Base-by-base conservation (phyloP, 768 basidiomycete species). In the Neoboletus brunneissimus region DNA sequence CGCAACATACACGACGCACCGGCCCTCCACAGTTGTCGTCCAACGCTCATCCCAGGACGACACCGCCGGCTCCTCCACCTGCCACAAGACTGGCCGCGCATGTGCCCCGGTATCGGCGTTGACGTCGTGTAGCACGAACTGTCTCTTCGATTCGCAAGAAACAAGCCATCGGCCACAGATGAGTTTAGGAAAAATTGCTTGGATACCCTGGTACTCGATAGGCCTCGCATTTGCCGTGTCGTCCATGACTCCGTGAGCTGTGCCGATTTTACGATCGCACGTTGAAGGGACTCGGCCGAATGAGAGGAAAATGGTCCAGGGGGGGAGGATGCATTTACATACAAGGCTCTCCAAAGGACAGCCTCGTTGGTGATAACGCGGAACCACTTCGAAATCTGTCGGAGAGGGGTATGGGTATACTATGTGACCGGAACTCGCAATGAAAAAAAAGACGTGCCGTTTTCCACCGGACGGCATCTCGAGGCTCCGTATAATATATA, bases 131-230 rank as follows among this genome's bases (percentile, higher is more conserved):
- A 50, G 22, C 22, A 63, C 43, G 11, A 59, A 45, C 20, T 31
- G 27, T 12, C 22, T 12, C 0, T 0, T 0, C 4, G 3, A 3
- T 22, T 51, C 44, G 16, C 20, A 50, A 3, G 4, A 5, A 15
- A 56, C 4, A 6, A 60, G 1, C 53, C 59, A 61, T 9, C 51
- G 44, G 32, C 59, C 59, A 9, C 11, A 41, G 45, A 60, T 23
- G 5, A 50, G 27, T 22, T 23, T n/a, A 35, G 7, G 18, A 12
- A 5, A 16, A 1, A 0, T n/a, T 0, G 32, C 2, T 27, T 25
- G 9, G 0, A 4, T 18, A 60, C 34, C 5, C 1, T 40, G 4
- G 16, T 3, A 4, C 10, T 15, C 2, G 53, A 51, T 13, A 40
- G 0, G 0, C 13, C 41, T 12, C 49, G 38, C 22, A 60, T 43